Conservation (phyloP, 176 grass and related monocot species). For the Triticum turgidum region DNA sequence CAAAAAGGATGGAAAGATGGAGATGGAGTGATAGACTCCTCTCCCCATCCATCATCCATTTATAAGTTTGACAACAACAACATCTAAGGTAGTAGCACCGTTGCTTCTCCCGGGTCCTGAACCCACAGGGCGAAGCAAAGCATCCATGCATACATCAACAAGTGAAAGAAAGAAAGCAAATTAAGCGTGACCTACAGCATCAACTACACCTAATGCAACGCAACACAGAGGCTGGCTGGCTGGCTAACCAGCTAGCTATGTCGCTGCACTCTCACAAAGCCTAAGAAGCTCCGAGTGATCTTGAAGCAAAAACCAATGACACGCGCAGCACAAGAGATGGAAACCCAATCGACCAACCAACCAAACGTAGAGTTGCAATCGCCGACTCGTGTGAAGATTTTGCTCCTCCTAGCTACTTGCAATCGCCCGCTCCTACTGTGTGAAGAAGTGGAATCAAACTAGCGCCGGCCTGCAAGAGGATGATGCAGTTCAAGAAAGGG, state of each 20-base stretch:
- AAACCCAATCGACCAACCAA: conserved; percentile 43
- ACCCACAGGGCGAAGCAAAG: too few relatives aligned
- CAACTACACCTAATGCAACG: conserved; percentile 52
- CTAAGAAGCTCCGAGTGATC: conserved; percentile 34
- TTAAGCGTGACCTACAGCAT: conserved; percentile 37
- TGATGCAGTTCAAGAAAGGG: neutral
- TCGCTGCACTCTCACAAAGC: conserved; percentile 39
- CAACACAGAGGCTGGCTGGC: conserved; percentile 35
- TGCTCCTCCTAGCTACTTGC: conserved; percentile 21
- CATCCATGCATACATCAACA: conserved; percentile 7
- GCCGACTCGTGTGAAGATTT: neutral
- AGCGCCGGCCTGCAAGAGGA: neutral
- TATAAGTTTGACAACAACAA: conserved; percentile 31
- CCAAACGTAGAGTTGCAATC: neutral
- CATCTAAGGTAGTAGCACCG: neutral
- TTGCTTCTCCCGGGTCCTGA: too few relatives aligned
- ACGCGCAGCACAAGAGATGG: conserved; percentile 32
- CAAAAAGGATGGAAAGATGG: conserved; percentile 2
- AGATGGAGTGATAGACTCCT: conserved; percentile 21
- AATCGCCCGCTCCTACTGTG: neutral
- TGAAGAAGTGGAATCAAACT: neutral
- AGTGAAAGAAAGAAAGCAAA: conserved; percentile 46
- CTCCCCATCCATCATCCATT: conserved; percentile 27
- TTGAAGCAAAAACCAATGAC: conserved; percentile 70
- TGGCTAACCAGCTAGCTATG: conserved; percentile 21